phyloP scores from a whole-genome alignment of 345 rosid genomes.

The Pistacia vera region DNA sequence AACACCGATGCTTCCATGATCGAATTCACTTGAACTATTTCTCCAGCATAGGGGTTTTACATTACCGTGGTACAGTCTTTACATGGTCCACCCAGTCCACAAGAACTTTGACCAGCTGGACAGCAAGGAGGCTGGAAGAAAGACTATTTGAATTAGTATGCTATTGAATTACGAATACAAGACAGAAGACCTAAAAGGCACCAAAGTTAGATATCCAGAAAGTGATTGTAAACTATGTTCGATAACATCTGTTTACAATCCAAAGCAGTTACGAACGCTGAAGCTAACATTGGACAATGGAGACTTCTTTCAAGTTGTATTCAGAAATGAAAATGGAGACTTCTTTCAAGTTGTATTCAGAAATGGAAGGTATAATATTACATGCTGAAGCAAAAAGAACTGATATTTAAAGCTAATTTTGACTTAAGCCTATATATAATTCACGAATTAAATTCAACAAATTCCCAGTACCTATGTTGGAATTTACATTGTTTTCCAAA shows the following conservation, averaged over 20 bases:
- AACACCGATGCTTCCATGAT: slow-evolving; percentile 6
- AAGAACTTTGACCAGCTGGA: slow-evolving; percentile 51
- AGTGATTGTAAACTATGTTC: background rate
- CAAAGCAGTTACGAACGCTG: background rate
- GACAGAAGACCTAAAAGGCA: background rate
- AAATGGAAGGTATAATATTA: background rate
- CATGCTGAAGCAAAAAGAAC: background rate
- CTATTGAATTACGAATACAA: background rate
- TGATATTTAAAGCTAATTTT: background rate
- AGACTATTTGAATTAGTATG: slow-evolving; percentile 15
- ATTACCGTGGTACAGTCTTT: slow-evolving; percentile 98
- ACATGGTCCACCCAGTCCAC: slow-evolving; percentile 74
- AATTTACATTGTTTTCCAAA: background rate
- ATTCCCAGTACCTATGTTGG: background rate
- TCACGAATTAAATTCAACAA: background rate
- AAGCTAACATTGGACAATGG: background rate
- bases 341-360: background rate
- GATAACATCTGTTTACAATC: background rate
- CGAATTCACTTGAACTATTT: background rate
- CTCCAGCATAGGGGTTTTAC: background rate
- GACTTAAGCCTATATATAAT: background rate
- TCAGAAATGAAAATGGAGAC: background rate
- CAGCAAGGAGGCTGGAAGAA: slow-evolving; percentile 90
- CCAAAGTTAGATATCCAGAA: slow-evolving; percentile 6
- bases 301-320: background rate